Evolutionary conservation across 768 basidiomycete species (phyloP).

Genomic region (Suillus weaverae): DNA sequence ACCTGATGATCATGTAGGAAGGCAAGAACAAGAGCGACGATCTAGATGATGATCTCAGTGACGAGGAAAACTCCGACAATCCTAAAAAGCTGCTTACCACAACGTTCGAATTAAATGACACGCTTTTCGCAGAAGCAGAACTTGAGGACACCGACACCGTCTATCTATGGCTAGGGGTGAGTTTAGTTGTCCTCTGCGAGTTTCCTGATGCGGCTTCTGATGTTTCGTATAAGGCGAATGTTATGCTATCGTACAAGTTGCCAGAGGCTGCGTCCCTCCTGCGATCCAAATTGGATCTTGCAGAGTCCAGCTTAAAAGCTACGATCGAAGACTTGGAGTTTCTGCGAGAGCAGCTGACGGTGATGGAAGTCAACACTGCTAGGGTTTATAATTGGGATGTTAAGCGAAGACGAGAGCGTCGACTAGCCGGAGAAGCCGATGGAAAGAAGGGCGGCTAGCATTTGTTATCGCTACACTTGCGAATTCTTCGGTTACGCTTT

Average conservation of each 20-base stretch:
- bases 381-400: conserved; percentile 97
- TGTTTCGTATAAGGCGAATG: conserved; percentile 71
- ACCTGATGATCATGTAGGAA: conserved; percentile 43
- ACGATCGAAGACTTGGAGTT: conserved; percentile 90
- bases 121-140: conserved; percentile 89
- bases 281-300: conserved; percentile 68
- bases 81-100: conserved; percentile 62
- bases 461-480: neutral
- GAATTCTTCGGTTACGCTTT: neutral
- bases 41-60: conserved; percentile 56
- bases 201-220: neutral
- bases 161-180: conserved; percentile 93
- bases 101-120: conserved; percentile 95
- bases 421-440: conserved; percentile 39
- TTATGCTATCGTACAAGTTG: conserved; percentile 94
- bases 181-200: conserved; percentile 24
- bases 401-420: conserved; percentile 67
- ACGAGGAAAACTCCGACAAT: conserved; percentile 39
- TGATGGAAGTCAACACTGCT: conserved; percentile 96
- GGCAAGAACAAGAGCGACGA: conserved; percentile 55
- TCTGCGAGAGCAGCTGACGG: conserved; percentile 89
- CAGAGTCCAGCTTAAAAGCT: conserved; percentile 63
- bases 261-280: conserved; percentile 75
- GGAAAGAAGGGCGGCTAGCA: conserved; percentile 6
- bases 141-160: conserved; percentile 87